phyloP scores from a whole-genome alignment of 441 rosid genomes.

The Croton setiger region DNA sequence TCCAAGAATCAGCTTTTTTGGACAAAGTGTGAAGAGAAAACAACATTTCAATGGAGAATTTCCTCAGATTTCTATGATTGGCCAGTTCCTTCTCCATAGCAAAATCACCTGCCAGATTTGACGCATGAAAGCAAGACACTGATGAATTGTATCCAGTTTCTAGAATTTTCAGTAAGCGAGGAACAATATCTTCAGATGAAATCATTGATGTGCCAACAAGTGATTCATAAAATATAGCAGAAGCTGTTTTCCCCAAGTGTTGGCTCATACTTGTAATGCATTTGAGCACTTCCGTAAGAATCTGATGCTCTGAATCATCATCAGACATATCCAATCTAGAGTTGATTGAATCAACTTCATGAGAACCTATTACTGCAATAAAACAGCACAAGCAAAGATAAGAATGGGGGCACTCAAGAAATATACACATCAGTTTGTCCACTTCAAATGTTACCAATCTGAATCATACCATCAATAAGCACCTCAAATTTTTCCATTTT shows the following conservation, averaged over 20 bases:
- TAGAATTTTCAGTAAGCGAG: slow-evolving; percentile 71
- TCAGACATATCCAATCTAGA: slow-evolving; percentile 43
- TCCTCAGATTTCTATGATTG: slow-evolving; percentile 73
- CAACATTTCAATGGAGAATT: slow-evolving; percentile 73
- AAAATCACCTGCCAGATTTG: slow-evolving; percentile 58
- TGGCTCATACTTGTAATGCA: slow-evolving; percentile 65
- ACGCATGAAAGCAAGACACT: slow-evolving; percentile 35
- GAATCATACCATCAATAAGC: slow-evolving; percentile 61
- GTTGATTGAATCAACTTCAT: slow-evolving; percentile 44
- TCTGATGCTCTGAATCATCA: slow-evolving; percentile 48
- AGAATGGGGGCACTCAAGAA: background rate
- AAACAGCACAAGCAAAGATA: slow-evolving; percentile 19
- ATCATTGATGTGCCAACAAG: slow-evolving; percentile 50
- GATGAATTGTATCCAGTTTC: slow-evolving; percentile 72
- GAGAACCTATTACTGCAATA: slow-evolving; percentile 47
- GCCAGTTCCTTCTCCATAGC: slow-evolving; percentile 63
- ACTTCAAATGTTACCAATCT: slow-evolving; percentile 16
- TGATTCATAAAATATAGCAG: slow-evolving; percentile 81
- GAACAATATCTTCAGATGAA: slow-evolving; percentile 73
- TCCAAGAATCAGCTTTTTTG: slow-evolving; percentile 78
- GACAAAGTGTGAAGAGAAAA: slow-evolving; percentile 62
- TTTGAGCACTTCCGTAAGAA: slow-evolving; percentile 66
- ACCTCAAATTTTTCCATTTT: slow-evolving; percentile 65
- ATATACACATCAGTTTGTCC: background rate
- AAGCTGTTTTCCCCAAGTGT: slow-evolving; percentile 77